A percentile compares a stretch with the other conserved stretches of the same genome.
These are phyloP conservation scores for Willaertia magna DNA, from an alignment of 208 protist genomes.

Conservation along the genomic window DNA sequence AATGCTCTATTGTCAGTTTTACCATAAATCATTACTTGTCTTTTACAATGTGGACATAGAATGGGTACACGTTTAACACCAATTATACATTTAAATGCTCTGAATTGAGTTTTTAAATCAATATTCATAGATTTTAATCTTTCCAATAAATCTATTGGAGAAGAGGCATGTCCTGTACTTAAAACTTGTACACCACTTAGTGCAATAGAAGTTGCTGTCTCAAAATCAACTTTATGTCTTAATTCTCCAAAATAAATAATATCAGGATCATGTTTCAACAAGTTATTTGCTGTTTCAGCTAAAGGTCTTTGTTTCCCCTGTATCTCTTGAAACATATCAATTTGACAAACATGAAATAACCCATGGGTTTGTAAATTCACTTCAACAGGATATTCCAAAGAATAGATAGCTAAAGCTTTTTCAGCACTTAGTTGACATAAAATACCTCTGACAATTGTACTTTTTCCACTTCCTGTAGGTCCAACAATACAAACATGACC, in stretches of 20 bases:
- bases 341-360: conserved; percentile 10
- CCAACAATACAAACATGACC: background rate
- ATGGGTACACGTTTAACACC: conserved; percentile 10
- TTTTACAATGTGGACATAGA: conserved; percentile 11
- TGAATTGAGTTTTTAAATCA: conserved; percentile 18
- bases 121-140: conserved; percentile 14
- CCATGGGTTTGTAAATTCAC: conserved; percentile 14
- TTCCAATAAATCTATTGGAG: conserved; percentile 11
- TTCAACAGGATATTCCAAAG: conserved; percentile 15
- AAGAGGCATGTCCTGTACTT: conserved; percentile 1
- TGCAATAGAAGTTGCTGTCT: conserved; percentile 14
- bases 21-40: background rate
- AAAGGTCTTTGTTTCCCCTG: conserved; percentile 5
- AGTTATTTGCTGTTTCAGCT: background rate
- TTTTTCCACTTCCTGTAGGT: background rate
- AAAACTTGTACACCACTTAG: conserved; percentile 5
- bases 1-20: background rate
- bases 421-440: background rate
- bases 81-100: conserved; percentile 12
- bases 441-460: conserved; percentile 16
- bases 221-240: conserved; percentile 12
- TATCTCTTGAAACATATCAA: conserved; percentile 17
- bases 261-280: conserved; percentile 14
- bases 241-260: conserved; percentile 20
- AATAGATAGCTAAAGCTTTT: conserved; percentile 5